These are phyloP conservation scores for Narthecium ossifragum DNA, from an alignment of 106 monocot genomes.

Conservation along the genomic window DNA sequence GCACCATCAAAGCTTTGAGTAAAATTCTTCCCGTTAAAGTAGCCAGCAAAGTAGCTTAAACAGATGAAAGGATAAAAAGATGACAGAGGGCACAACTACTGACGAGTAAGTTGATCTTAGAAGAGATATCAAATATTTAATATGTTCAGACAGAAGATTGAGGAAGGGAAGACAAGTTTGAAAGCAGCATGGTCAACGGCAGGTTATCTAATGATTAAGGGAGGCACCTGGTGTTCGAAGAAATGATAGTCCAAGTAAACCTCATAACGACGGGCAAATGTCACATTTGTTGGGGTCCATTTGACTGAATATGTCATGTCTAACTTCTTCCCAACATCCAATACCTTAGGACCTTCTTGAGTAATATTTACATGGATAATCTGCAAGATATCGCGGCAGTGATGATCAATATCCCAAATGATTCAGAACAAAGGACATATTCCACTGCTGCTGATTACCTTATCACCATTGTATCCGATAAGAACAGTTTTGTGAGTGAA, in stretches of 20 bases:
- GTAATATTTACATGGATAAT: constrained; percentile 90
- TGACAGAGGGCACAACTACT: not conserved
- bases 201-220: no score
- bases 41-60: not conserved
- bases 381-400: constrained; percentile 19
- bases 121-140: no score
- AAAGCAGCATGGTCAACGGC: not conserved
- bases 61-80: not conserved
- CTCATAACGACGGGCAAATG: constrained; percentile 90
- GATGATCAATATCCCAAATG: not conserved
- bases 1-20: constrained; percentile 20
- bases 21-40: no score
- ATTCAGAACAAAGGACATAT: no score
- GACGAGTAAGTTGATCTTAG: not conserved
- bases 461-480: constrained; percentile 64
- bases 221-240: constrained; percentile 80
- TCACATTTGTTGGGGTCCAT: constrained; percentile 57
- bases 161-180: not conserved
- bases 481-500: constrained; percentile 77
- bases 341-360: constrained; percentile 50
- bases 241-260: constrained; percentile 88
- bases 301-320: constrained; percentile 86
- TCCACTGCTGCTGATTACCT: no score
- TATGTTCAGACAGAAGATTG: no score
- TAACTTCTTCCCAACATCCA: constrained; percentile 61